These are phyloP conservation scores for Phytophthora fragariae DNA, from an alignment of 352 stramenopile species.

Conservation along the genomic window DNA sequence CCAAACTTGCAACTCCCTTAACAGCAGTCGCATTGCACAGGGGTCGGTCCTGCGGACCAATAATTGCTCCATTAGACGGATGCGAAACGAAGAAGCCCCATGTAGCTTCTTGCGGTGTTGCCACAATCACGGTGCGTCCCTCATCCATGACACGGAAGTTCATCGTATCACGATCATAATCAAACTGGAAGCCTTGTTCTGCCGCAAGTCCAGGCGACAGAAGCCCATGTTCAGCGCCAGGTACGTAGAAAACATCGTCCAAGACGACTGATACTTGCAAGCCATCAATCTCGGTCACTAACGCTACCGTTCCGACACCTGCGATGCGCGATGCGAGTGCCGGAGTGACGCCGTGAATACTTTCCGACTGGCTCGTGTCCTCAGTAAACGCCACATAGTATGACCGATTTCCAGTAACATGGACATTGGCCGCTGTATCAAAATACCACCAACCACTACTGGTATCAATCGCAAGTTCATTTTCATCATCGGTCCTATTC, in stretches of 20 bases:
- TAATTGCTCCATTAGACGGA: no score
- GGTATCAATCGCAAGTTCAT: background rate
- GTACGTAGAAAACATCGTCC: conserved; percentile 11
- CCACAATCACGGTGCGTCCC: no score
- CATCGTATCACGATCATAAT: background rate
- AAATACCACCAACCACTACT: conserved; percentile 10
- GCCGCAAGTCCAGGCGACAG: background rate
- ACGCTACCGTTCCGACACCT: conserved; percentile 5
- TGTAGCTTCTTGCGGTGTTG: no score
- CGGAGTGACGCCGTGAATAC: background rate
- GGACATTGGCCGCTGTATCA: conserved; percentile 8
- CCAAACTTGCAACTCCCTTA: no score
- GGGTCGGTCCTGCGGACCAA: no score
- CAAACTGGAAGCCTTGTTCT: conserved; percentile 3
- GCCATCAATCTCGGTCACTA: conserved; percentile 2
- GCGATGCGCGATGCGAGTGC: conserved; percentile 3
- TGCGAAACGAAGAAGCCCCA: no score
- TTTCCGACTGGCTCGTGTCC: background rate
- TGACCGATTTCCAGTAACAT: background rate
- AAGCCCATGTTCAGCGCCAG: conserved; percentile 1
- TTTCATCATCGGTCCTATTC: no score
- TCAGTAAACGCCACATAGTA: conserved; percentile 1
- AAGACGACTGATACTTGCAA: background rate
- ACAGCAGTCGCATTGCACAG: no score
- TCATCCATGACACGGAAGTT: background rate